A percentile compares a stretch with the other conserved stretches of the same genome.
These are phyloP conservation scores for Paramecium sexaurelia DNA, from an alignment of 73 alveolate genomes.

Conservation along the genomic window DNA sequence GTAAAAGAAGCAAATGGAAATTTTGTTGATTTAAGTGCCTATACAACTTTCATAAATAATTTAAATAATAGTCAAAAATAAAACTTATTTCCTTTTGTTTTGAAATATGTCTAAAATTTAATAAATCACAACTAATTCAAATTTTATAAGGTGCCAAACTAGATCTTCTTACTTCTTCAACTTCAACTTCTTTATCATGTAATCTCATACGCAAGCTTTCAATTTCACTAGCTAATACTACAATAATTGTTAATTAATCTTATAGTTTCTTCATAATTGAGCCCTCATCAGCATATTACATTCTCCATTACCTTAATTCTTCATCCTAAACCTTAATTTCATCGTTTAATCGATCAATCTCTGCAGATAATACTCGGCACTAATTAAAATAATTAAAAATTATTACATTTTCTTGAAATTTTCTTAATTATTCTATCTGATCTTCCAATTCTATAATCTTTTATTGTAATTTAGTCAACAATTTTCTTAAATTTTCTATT, in stretches of 20 bases:
- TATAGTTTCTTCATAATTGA: background rate
- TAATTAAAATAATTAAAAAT: background rate
- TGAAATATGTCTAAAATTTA: background rate
- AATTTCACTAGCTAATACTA: background rate
- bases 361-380: conserved; percentile 1
- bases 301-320: conserved; percentile 23
- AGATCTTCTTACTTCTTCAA: conserved; percentile 30
- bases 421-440: background rate
- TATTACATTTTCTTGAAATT: conserved; percentile 11
- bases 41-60: conserved; percentile 7
- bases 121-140: background rate
- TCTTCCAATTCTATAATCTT: background rate
- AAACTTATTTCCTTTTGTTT: background rate
- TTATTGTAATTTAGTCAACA: background rate
- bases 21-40: conserved; percentile 37
- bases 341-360: background rate
- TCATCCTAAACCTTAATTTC: background rate
- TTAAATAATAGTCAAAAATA: background rate
- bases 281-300: conserved; percentile 45
- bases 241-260: conserved; percentile 10
- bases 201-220: background rate
- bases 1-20: conserved; percentile 22
- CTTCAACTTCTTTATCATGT: background rate
- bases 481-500: background rate
- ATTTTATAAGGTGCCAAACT: conserved; percentile 18